Base-by-base conservation (phyloP, 139 green algal species). In the Closterium sp. region DNA sequence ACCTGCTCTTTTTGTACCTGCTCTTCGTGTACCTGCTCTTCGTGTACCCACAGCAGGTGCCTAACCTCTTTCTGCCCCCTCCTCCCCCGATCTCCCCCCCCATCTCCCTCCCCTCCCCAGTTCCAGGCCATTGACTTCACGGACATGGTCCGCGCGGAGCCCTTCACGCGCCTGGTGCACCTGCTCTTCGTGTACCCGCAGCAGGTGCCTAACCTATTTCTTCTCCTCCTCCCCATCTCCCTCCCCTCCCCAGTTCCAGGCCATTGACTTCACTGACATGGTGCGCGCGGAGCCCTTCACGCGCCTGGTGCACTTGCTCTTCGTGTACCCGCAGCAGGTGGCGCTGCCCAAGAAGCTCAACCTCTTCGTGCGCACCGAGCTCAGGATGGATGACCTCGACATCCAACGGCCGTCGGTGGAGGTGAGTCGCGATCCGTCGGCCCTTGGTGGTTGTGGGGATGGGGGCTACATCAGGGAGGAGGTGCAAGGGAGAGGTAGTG, bases 71-170 rank as follows among this genome's bases (percentile, higher is more conserved):
- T n/a, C n/a, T n/a, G 36, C 36, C 36, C 4, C 36, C 36, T 9
- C 4, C 4, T 10, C 38, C 3, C 4, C 38, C 38, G 9, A 8
- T 1, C 38, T 10, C 38, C 3, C 3, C 38, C 3, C 38, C 38
- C 4, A 12, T 12, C 4, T 16, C 4, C 4, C 38, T 66, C 38
- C 38, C 38, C 38, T 9, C 19, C 4, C 38, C 38, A 93, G 90
- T 84, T 93, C 89, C 88, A 88, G 28, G 91, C 91, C 3, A 34
- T 94, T 0, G 89, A 94, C 90, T 94, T 94, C 69, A 34, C 84
- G 16, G 12, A 28, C 38, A 90, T 94, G 34, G 35, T 38, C 2
- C 38, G 86, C 23, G 88, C 21, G n/a, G 92, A 93, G 89, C 92
- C 92, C 30, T 34, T 86, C 33, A 91, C 84, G 1, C 28, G 84